A percentile compares a stretch with the other conserved stretches of the same genome.
Evolutionary conservation across 495 filamentous ascomycete species (phyloP).

Genomic region (Peziza echinospora): DNA sequence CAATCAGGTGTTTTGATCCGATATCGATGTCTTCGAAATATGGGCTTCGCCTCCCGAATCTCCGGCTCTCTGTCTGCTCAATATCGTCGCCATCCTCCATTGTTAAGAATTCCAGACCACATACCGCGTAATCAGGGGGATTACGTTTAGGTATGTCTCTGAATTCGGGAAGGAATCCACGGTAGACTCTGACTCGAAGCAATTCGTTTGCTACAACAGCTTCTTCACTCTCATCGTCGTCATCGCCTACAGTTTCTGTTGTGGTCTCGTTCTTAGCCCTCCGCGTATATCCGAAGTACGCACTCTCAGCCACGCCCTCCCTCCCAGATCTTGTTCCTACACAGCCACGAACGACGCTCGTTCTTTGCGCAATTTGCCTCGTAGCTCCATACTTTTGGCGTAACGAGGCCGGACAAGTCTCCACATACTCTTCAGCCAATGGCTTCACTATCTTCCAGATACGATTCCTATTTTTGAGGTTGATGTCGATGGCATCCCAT

Average conservation of each 20-base stretch:
- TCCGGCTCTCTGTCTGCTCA: neutral
- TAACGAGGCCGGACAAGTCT: slow-evolving; percentile 12
- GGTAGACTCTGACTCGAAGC: slow-evolving; percentile 11
- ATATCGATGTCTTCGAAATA: slow-evolving; percentile 5
- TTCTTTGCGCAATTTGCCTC: slow-evolving; percentile 6
- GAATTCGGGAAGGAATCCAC: neutral
- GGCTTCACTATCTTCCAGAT: slow-evolving; percentile 23
- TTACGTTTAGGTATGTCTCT: no score
- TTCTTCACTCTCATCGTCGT: neutral
- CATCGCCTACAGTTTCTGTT: slow-evolving; percentile 1
- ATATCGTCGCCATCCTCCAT: slow-evolving; percentile 1
- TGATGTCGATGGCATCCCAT: slow-evolving; percentile 16
- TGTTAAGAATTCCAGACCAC: slow-evolving; percentile 15
- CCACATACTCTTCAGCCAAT: slow-evolving; percentile 21
- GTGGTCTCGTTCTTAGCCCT: neutral
- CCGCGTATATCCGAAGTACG: slow-evolving; percentile 13
- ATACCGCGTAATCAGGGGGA: no score
- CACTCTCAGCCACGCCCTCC: slow-evolving; percentile 16
- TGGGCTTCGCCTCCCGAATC: slow-evolving; percentile 14
- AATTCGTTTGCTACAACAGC: slow-evolving; percentile 4
- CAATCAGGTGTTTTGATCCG: slow-evolving; percentile 8
- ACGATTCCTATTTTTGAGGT: slow-evolving; percentile 19
- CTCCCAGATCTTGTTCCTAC: slow-evolving; percentile 15
- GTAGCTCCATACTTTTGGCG: slow-evolving; percentile 7
- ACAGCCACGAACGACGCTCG: slow-evolving; percentile 18